Conservation (phyloP, 2,329 filamentous ascomycete species). For the Alternaria brassicae region DNA sequence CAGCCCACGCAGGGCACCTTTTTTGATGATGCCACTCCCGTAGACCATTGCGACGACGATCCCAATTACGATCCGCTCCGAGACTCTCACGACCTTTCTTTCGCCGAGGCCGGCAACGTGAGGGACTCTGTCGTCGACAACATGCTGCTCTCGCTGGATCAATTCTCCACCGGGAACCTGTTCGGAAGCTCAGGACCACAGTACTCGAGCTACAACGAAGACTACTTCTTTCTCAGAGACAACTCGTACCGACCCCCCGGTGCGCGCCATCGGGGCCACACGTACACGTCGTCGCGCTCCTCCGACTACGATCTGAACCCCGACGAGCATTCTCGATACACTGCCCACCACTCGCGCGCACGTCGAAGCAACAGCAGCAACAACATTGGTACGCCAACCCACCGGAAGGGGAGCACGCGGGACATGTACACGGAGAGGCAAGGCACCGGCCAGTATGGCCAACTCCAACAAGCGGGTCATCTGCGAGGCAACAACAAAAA, state of each 20-base stretch:
- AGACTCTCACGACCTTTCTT: constrained; percentile 85
- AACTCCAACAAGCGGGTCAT: constrained; percentile 41
- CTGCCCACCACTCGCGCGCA: constrained; percentile 56
- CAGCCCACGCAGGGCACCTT: constrained; percentile 42
- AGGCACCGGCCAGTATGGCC: constrained; percentile 34
- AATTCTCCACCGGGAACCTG: constrained; percentile 51
- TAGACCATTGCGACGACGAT: constrained; percentile 34
- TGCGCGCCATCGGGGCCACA: constrained; percentile 63
- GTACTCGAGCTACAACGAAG: constrained; percentile 51
- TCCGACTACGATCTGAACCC: constrained; percentile 60
- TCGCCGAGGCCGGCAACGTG: constrained; percentile 70
- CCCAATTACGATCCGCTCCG: constrained; percentile 31
- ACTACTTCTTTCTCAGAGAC: constrained; percentile 49
- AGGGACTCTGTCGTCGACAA: constrained; percentile 94
- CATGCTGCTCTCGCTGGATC: constrained; percentile 91
- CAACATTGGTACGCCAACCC: constrained; percentile 59
- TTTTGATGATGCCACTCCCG: constrained; percentile 48
- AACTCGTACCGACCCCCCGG: constrained; percentile 41
- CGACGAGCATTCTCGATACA: constrained; percentile 52
- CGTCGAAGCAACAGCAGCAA: constrained; percentile 83
- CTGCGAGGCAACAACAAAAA: constrained; percentile 60
- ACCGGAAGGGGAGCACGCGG: constrained; percentile 46
- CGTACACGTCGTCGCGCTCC: constrained; percentile 66
- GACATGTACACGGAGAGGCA: constrained; percentile 36
- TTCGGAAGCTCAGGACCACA: constrained; percentile 27